phyloP scores from a whole-genome alignment of 495 filamentous ascomycete genomes.

The Pseudotulostoma volvatum region DNA sequence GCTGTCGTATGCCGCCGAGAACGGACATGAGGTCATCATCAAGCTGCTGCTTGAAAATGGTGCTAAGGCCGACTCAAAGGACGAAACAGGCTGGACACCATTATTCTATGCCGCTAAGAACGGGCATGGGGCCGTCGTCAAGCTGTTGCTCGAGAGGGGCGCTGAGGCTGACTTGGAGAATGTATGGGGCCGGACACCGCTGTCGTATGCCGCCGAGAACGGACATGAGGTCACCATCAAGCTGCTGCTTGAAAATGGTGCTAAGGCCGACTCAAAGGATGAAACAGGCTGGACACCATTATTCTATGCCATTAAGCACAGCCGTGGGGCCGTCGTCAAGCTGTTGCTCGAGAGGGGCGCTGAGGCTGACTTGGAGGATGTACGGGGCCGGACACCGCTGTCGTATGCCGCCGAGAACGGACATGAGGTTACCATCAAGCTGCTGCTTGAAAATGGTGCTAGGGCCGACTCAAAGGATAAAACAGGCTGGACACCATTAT shows the following conservation, averaged over 20 bases:
- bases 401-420: conserved; percentile 10
- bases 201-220: conserved; percentile 10
- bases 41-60: not conserved
- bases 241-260: conserved; percentile 6
- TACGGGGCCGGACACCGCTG: conserved; percentile 8
- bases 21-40: not conserved
- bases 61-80: not conserved
- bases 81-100: not conserved
- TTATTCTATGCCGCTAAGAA: not conserved
- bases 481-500: conserved; percentile 2
- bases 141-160: conserved; percentile 3
- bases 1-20: not conserved
- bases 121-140: conserved; percentile 1
- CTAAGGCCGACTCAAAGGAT: conserved; percentile 4
- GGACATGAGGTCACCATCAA: conserved; percentile 11
- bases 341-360: conserved; percentile 6
- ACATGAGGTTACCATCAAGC: conserved; percentile 8
- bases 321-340: conserved; percentile 9
- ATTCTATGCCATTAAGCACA: conserved; percentile 6
- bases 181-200: conserved; percentile 7
- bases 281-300: conserved; percentile 8
- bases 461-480: conserved; percentile 5
- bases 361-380: conserved; percentile 10
- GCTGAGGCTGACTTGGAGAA: conserved; percentile 11
- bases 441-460: conserved; percentile 4